These are phyloP conservation scores for Sugiyamaella grinbergsii DNA, from an alignment of 1,139 yeast species.

Conservation along the genomic window DNA sequence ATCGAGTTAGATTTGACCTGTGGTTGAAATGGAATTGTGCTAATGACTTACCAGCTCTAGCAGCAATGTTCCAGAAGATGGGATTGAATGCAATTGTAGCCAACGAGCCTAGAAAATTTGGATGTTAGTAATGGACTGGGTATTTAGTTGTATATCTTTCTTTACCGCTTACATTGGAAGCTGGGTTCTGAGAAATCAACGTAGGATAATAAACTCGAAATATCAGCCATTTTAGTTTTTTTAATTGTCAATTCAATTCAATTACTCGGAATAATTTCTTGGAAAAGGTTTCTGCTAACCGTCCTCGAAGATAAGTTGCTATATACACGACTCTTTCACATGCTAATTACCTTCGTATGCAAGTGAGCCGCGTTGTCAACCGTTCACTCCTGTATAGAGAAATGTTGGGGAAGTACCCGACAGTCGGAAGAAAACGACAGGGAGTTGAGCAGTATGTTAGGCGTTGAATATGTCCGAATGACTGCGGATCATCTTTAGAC, in stretches of 20 bases:
- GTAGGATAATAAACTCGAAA: conserved; percentile 11
- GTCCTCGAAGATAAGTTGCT: background rate
- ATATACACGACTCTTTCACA: conserved; percentile 10
- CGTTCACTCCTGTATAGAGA: background rate
- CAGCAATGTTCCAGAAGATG: conserved; percentile 90
- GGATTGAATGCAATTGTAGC: conserved; percentile 83
- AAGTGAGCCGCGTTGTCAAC: background rate
- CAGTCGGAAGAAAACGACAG: too few relatives aligned
- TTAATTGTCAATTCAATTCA: too few relatives aligned
- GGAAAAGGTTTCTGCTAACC: too few relatives aligned
- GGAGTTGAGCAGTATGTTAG: background rate
- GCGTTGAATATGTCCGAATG: too few relatives aligned
- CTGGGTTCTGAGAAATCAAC: conserved; percentile 28
- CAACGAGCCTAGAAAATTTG: conserved; percentile 27
- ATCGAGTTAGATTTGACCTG: conserved; percentile 14
- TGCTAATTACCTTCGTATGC: conserved; percentile 1
- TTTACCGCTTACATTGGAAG: conserved; percentile 25
- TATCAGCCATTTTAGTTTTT: conserved; percentile 14
- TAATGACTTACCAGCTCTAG: conserved; percentile 55
- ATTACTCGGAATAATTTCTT: background rate
- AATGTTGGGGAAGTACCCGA: background rate
- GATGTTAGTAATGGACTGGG: background rate
- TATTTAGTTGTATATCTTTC: background rate
- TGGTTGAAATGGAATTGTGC: too few relatives aligned
- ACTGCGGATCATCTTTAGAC: too few relatives aligned